Evolutionary conservation across 306 rosid genomes (phyloP), one percentile per base, ranked within the genome.

Genomic region (Alnus rubra): DNA sequence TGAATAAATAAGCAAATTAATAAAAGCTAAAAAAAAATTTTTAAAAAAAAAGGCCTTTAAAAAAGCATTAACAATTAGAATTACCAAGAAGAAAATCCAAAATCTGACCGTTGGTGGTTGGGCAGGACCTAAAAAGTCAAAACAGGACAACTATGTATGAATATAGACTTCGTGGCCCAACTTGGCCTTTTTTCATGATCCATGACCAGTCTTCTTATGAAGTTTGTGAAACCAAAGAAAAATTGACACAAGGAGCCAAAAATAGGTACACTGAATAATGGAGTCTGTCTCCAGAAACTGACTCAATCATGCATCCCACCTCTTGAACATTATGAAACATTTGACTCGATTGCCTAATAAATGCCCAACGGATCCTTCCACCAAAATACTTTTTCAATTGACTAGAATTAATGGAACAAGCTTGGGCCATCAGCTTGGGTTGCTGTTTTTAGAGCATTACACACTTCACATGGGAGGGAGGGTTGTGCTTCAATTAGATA

Each of bases 281-380:
- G 49, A 30, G 3, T 75, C 19, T 48, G 58, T 81, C 84, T 50
- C 55, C 60, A 19, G 70, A n/a, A 51, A 44, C 63, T 83, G 83
- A 79, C 80, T 59, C 55, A 65, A 50, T 70, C 64, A 72, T 48
- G 30, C 30, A 23, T 33, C 0, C 47, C 78, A 35, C 44, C 77
- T 37, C 48, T 16, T 71, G 15, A 39, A 53, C 52, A 19, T 53
- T 16, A 56, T 76, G 77, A 71, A 55, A 54, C 58, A 18, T 65
- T 80, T 74, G 45, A 56, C 58, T 14, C 7, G 69, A 63, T 37
- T 33, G 44, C 69, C 69, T 16, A 33, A 30, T 5, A 33, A 33
- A 33, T 14, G 1, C 23, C 69, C 42, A 33, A 65, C 13, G 49
- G 14, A 7, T 37, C 71, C 49, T 65, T 18, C 14, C 11, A 49